Base-by-base conservation (phyloP, 2,329 filamentous ascomycete species). In the Pseudogymnoascus sp. region DNA sequence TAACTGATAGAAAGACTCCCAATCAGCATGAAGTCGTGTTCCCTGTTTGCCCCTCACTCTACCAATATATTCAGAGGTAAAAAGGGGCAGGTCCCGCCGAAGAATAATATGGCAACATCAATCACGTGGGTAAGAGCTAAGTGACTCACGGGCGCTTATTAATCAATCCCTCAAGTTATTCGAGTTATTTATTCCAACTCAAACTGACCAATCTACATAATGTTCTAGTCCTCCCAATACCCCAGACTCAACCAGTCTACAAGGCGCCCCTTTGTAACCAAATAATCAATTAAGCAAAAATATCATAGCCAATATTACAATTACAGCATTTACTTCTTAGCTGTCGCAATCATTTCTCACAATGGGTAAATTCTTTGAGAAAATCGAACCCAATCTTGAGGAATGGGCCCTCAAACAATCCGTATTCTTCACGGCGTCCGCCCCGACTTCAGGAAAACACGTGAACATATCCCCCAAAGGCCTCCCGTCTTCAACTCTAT, bases 401-500 rank as follows among this genome's bases (percentile, higher is more conserved):
- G 75, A 79, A 41, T 92, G 89, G 87, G 83, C 86, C 60, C 78
- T 86, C 59, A 74, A 78, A 10, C 89, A 93, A 69, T 83, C 86
- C 62, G 77, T 93, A 69, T 92, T 92, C 81, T 92, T 89, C 78
- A 87, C 89, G 10, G 87, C 85, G 41, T 89, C 87, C 12, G 88
- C 89, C 0, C 88, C 89, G 0, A 81, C 85, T 26, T 80, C 81
- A n/a, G 86, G 84, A 19, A 75, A 78, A 1, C 89, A 93, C 76
- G 79, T 93, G 77, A 93, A 93, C 70, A 62, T 92, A 89, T 0
- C 89, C 89, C 88, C 90, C 59, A 91, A 93, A 74, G 89, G 89
- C 59, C 80, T 88, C 22, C 78, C 84, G 0, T 78, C 82, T 16
- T 76, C 81, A n/a, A 86, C 86, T 28, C 85, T 90, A 69, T 79